Conservation (phyloP, 768 basidiomycete genomes). For the Asterophora lycoperdoides region DNA sequence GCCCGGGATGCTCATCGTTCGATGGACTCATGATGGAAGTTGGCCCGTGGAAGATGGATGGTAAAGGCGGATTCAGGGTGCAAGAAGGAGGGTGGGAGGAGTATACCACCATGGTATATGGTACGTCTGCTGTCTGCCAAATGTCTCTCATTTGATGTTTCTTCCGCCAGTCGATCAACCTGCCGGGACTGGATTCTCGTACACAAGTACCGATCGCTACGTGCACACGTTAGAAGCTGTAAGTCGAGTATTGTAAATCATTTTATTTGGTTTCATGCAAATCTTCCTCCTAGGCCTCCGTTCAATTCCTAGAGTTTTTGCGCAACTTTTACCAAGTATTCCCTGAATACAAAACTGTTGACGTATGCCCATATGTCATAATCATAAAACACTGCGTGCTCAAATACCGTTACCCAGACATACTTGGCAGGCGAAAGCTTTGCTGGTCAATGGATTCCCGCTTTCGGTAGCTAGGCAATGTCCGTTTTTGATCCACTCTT, state of each 20-base stretch:
- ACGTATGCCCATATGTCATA: conserved; percentile 51
- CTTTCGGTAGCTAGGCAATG: conserved; percentile 60
- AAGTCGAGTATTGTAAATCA: conserved; percentile 1
- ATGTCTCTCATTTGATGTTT: conserved; percentile 3
- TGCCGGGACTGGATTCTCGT: conserved; percentile 92
- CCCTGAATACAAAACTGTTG: conserved; percentile 78
- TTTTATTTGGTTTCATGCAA: conserved; percentile 7
- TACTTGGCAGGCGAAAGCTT: conserved; percentile 96
- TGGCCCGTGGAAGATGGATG: conserved; percentile 86
- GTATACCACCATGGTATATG: conserved; percentile 88
- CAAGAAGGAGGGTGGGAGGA: conserved; percentile 96
- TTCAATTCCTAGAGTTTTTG: conserved; percentile 80
- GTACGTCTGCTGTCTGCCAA: conserved; percentile 43
- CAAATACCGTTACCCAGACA: conserved; percentile 50
- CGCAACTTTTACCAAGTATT: conserved; percentile 87
- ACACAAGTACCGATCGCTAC: conserved; percentile 80
- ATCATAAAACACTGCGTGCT: not conserved
- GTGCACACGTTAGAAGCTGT: conserved; percentile 74
- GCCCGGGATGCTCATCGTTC: conserved; percentile 96
- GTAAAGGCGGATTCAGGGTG: conserved; percentile 64
- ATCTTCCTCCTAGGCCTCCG: conserved; percentile 49
- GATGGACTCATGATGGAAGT: conserved; percentile 98
- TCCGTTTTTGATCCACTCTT: not conserved
- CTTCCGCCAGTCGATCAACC: conserved; percentile 84
- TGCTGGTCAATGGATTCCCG: conserved; percentile 97